A percentile compares a stretch with the other conserved stretches of the same genome.
Conservation (phyloP, 805 yeast species). For the Millerozyma miso region DNA sequence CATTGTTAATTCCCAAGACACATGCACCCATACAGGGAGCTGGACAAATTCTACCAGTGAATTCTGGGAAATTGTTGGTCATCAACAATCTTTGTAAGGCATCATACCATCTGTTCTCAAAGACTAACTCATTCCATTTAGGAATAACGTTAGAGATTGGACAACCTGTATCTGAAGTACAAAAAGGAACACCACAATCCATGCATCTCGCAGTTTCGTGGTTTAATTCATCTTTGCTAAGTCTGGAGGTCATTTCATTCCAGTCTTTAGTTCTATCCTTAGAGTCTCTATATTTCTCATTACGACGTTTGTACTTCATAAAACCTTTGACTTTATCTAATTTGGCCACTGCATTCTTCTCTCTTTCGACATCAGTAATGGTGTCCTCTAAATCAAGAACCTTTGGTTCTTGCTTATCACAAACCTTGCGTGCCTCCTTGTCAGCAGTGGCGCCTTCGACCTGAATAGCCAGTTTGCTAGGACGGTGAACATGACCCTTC, state of each 20-base stretch:
- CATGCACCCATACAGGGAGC: constrained; percentile 98
- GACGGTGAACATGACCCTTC: constrained; percentile 42
- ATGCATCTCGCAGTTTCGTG: constrained; percentile 96
- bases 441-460: constrained; percentile 18
- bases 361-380: constrained; percentile 62
- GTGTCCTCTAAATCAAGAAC: constrained; percentile 89
- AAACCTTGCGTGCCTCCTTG: constrained; percentile 8
- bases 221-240: constrained; percentile 80
- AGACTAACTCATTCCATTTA: constrained; percentile 95
- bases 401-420: constrained; percentile 60
- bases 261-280: constrained; percentile 80
- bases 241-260: constrained; percentile 81
- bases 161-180: constrained; percentile 97
- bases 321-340: constrained; percentile 85
- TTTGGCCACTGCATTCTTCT: constrained; percentile 56
- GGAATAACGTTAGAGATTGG: constrained; percentile 97
- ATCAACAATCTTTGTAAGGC: constrained; percentile 87
- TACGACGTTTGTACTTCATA: constrained; percentile 86
- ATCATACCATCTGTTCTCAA: constrained; percentile 90
- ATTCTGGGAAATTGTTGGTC: constrained; percentile 98
- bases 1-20: constrained; percentile 87
- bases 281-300: constrained; percentile 80
- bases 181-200: constrained; percentile 99
- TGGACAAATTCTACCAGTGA: constrained; percentile 97
- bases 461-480: constrained; percentile 14